Conservation (phyloP, 768 basidiomycete genomes). For the Porphyrellus cyaneotinctus region DNA sequence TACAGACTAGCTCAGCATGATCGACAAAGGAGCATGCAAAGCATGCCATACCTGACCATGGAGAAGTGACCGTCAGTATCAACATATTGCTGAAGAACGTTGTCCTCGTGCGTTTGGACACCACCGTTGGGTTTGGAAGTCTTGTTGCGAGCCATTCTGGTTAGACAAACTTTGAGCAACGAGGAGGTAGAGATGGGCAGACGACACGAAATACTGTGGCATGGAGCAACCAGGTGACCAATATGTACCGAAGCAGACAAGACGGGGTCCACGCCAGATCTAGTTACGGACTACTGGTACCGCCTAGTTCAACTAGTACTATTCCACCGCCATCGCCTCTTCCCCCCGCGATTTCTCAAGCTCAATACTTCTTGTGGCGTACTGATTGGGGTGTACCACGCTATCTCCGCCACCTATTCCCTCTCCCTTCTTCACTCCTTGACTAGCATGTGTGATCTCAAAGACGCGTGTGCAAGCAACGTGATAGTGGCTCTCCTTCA, state of each 20-base stretch:
- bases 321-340: slow-evolving; percentile 43
- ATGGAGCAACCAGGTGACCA: slow-evolving; percentile 5
- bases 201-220: slow-evolving; percentile 28
- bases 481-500: slow-evolving; percentile 82
- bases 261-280: slow-evolving; percentile 14
- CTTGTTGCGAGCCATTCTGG: slow-evolving; percentile 28
- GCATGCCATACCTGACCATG: slow-evolving; percentile 72
- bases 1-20: slow-evolving; percentile 16
- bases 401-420: slow-evolving; percentile 83
- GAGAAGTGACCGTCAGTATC: slow-evolving; percentile 96
- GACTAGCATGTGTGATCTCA: slow-evolving; percentile 78
- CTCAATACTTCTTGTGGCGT: slow-evolving; percentile 70
- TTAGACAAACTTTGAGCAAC: neutral
- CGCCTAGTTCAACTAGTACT: slow-evolving; percentile 6
- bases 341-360: slow-evolving; percentile 45
- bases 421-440: slow-evolving; percentile 81
- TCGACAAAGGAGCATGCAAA: slow-evolving; percentile 3
- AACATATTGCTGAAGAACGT: slow-evolving; percentile 74
- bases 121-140: slow-evolving; percentile 25
- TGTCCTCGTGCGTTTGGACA: slow-evolving; percentile 1
- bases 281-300: slow-evolving; percentile 19
- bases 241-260: neutral
- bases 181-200: slow-evolving; percentile 15
- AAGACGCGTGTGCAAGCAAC: slow-evolving; percentile 97
- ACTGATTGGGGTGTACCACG: slow-evolving; percentile 93